These are phyloP conservation scores for Cystobasidium sp. DNA, from an alignment of 1,284 basidiomycete species.

Conservation along the genomic window DNA sequence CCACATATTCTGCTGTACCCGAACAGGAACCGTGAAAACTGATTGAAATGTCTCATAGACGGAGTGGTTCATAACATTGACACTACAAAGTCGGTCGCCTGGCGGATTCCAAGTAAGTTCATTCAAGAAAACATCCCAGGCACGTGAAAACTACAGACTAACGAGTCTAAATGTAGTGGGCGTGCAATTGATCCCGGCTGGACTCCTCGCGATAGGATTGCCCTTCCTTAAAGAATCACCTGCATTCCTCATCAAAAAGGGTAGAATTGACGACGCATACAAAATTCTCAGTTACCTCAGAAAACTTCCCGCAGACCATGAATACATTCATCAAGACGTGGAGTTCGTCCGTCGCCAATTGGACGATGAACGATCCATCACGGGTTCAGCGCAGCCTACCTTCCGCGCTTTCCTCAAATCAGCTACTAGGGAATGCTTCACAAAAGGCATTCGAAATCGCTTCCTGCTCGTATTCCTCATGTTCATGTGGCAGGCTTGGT, in stretches of 20 bases:
- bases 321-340: slow-evolving; percentile 49
- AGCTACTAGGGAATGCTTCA: not conserved
- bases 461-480: slow-evolving; percentile 41
- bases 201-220: slow-evolving; percentile 48
- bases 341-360: slow-evolving; percentile 27
- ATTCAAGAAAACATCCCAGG: not conserved
- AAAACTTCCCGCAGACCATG: slow-evolving; percentile 49
- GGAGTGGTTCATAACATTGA: slow-evolving; percentile 13
- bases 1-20: not conserved
- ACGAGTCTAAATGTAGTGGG: not conserved
- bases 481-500: slow-evolving; percentile 46
- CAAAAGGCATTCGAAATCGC: slow-evolving; percentile 31
- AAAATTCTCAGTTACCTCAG: slow-evolving; percentile 50
- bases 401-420: slow-evolving; percentile 11
- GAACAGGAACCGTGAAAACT: not conserved
- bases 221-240: slow-evolving; percentile 53
- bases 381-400: not conserved
- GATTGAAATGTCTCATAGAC: not conserved
- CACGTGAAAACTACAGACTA: not conserved
- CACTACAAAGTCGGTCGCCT: slow-evolving; percentile 9
- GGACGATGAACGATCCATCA: not conserved
- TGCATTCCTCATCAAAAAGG: slow-evolving; percentile 52
- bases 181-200: slow-evolving; percentile 25
- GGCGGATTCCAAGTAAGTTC: slow-evolving; percentile 6
- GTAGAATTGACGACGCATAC: slow-evolving; percentile 50